Conservation (phyloP, 2,329 filamentous ascomycete species). For the Coniochaeta ligniaria region DNA sequence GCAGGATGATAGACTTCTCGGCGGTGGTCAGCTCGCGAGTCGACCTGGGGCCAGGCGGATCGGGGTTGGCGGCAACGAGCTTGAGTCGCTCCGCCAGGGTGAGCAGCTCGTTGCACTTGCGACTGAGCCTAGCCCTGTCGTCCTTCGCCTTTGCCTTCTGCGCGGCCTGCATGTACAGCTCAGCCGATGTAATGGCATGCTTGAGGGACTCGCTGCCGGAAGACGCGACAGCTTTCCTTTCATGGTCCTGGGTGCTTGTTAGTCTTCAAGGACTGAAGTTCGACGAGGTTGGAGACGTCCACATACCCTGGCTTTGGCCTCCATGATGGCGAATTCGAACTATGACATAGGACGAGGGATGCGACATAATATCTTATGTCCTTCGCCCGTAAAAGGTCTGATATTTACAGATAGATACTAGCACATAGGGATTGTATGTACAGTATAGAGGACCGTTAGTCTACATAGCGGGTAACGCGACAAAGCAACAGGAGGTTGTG, state of each 20-base stretch:
- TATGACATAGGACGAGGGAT: neutral
- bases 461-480: neutral
- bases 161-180: constrained; percentile 74
- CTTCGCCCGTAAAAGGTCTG: neutral
- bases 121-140: constrained; percentile 60
- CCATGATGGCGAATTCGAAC: constrained; percentile 22
- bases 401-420: neutral
- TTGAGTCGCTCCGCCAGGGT: constrained; percentile 73
- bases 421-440: neutral
- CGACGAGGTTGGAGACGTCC: neutral
- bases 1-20: constrained; percentile 71
- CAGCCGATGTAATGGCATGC: constrained; percentile 68
- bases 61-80: constrained; percentile 9
- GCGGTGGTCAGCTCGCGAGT: constrained; percentile 55
- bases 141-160: constrained; percentile 49
- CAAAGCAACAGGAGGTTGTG: neutral
- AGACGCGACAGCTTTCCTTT: constrained; percentile 41
- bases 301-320: constrained; percentile 39
- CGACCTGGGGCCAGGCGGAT: constrained; percentile 13
- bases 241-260: constrained; percentile 36
- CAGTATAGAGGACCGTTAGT: neutral
- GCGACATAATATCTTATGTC: neutral
- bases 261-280: neutral
- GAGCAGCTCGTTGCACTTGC: constrained; percentile 64
- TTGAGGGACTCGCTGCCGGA: constrained; percentile 59